These are phyloP conservation scores for Leptographium lundbergii DNA, from an alignment of 2,329 filamentous ascomycete species.

Conservation along the genomic window DNA sequence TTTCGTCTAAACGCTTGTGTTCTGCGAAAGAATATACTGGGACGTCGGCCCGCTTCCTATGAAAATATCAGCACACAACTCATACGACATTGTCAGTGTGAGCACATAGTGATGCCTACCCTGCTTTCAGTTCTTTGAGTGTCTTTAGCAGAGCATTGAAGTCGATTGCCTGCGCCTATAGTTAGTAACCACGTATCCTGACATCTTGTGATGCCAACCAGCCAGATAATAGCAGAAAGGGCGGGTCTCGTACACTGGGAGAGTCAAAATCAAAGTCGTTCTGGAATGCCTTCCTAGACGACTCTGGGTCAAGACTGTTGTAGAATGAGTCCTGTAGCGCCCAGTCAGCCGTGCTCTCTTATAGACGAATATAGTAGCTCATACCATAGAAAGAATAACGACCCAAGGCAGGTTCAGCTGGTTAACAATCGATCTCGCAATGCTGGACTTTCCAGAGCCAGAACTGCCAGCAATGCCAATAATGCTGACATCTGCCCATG, in stretches of 20 bases:
- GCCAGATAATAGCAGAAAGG: not conserved
- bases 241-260: constrained; percentile 47
- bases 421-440: constrained; percentile 83
- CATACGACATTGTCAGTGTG: not conserved
- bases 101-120: constrained; percentile 41
- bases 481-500: constrained; percentile 93
- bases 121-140: constrained; percentile 75
- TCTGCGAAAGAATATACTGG: constrained; percentile 92
- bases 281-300: constrained; percentile 67
- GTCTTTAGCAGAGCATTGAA: constrained; percentile 78
- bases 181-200: not conserved
- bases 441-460: constrained; percentile 85
- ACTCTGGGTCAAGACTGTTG: constrained; percentile 69
- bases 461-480: constrained; percentile 94
- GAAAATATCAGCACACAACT: not conserved
- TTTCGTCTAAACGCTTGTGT: constrained; percentile 67
- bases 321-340: constrained; percentile 79
- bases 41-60: constrained; percentile 74
- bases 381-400: constrained; percentile 90
- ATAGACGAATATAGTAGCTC: constrained; percentile 10
- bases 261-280: constrained; percentile 97
- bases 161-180: constrained; percentile 56
- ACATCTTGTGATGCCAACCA: not conserved
- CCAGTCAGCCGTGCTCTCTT: not conserved
- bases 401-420: constrained; percentile 93